Base-by-base conservation (phyloP, 345 rosid species). In the Garcia nutans region DNA sequence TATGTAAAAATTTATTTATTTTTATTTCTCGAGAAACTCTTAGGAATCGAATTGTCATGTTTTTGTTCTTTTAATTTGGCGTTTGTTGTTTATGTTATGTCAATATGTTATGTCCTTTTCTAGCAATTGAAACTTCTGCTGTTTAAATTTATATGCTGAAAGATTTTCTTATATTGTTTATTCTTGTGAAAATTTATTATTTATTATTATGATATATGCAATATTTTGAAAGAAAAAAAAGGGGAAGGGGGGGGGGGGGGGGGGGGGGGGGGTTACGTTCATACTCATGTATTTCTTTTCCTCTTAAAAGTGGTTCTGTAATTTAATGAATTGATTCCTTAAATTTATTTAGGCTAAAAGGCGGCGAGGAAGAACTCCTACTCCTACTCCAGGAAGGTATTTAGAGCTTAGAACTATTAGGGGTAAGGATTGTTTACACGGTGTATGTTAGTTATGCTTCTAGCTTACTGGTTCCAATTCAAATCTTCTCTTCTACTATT, bases 331-430 rank as follows among this genome's bases (percentile, higher is more conserved):
- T 78, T 83, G 23, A 81, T 17, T 45, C 23, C 7, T 63, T 44
- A 10, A 22, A 33, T 70, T 67, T 64, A 37, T 78, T 50, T 79
- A 95, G 99, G 99, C 98, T 31, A 87, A 85, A 80, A 89, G 98
- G 82, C 84, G 90, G 55, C 90, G 93, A 82, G 96, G 98, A 24
- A 82, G 97, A 37, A 91, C 98, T 63, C 99, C 99, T 45, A 95
- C 99, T 28, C 31, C 31, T 28, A 28, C 31, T 68, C 99, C 98
- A 4, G 98, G 98, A 79, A 90, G 77, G 85, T 96, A 96, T 76
- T 76, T 96, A 80, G 99, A 98, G 57, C 80, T 88, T 83, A 89
- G 88, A 81, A 82, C 88, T 0, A 11, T 79, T 77, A 83, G 85
- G 20, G 99, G 98, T 91, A 85, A 23, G 52, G 78, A 33, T 50